Conservation (phyloP, 2,329 filamentous ascomycete species). For the Trichoderma pleuroti region DNA sequence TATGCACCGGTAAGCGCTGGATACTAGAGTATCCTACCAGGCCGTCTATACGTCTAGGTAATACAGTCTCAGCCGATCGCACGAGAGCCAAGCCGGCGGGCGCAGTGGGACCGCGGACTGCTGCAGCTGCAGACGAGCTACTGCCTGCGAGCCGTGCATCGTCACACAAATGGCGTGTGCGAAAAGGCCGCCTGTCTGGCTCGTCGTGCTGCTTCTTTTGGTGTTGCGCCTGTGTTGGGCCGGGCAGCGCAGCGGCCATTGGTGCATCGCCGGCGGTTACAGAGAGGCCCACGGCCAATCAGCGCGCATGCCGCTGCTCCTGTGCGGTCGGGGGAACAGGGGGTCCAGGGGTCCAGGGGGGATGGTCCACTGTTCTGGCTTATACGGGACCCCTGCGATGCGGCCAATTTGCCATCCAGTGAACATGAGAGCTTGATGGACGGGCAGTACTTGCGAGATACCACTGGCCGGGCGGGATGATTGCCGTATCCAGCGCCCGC, state of each 20-base stretch:
- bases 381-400: neutral
- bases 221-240: neutral
- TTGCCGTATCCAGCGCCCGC: neutral
- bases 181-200: neutral
- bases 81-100: neutral
- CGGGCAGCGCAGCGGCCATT: constrained; percentile 25
- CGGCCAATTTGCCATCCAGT: neutral
- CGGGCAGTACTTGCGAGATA: neutral
- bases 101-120: neutral
- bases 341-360: no score
- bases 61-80: neutral
- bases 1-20: neutral
- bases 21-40: neutral
- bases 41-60: neutral
- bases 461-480: neutral
- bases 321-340: neutral
- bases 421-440: neutral
- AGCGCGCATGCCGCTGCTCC: constrained; percentile 26
- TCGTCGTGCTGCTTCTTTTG: neutral
- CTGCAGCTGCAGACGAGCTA: neutral
- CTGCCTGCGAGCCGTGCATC: constrained; percentile 19
- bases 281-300: constrained; percentile 34
- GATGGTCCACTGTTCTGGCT: neutral
- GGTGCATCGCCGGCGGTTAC: constrained; percentile 40
- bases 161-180: constrained; percentile 17